Evolutionary conservation across 2,329 filamentous ascomycete species (phyloP), one percentile per base, ranked within the genome.

Genomic region (Cordyceps pruinosa): DNA sequence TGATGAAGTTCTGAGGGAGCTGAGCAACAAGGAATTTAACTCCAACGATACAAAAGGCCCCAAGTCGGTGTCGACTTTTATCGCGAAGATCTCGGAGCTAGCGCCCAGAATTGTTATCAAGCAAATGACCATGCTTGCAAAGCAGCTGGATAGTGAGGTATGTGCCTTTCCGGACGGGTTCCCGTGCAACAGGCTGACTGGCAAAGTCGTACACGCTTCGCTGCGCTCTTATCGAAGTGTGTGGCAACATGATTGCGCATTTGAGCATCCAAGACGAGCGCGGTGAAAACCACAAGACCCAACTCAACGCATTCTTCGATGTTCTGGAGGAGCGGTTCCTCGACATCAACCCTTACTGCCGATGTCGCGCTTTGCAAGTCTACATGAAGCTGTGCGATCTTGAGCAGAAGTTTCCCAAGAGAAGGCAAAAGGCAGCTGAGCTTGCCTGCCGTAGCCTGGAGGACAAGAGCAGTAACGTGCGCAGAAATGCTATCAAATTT

Each of bases 1-100:
- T 5, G 94, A 97, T 69, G 94, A 99, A 69, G 89, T 97, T 30
- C 73, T 99, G 58, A 87, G 90, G 66, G 94, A 99, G 69, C 82
- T 99, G 63, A 96, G 92, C 70, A 96, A 92, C 73, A 99, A 96
- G 70, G 93, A 97, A 68, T 99, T 97, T 76, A 97, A 95, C 72
- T 93, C 88, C 61, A 99, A 95, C 66, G 95, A 99, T 70, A 91
- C 89, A 1, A 90, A 88, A 69, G 94, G 94, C 0, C 94, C 95
- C 13, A 99, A 97, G 72, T 97, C 93, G 1, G 90, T 97, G 8
- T 97, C 94, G 15, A 83, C 89, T 1, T 99, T 99, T 67, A 88
- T 99, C 64, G 83, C 92, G 58, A 96, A 93, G 68, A 81, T 99
- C 28, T 97, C 94, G 0, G 94, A 97, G 69, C 79, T 99, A 59